A percentile compares a stretch with the other conserved stretches of the same genome.
Evolutionary conservation across 345 rosid species (phyloP).

Genomic region (Populus simonii): DNA sequence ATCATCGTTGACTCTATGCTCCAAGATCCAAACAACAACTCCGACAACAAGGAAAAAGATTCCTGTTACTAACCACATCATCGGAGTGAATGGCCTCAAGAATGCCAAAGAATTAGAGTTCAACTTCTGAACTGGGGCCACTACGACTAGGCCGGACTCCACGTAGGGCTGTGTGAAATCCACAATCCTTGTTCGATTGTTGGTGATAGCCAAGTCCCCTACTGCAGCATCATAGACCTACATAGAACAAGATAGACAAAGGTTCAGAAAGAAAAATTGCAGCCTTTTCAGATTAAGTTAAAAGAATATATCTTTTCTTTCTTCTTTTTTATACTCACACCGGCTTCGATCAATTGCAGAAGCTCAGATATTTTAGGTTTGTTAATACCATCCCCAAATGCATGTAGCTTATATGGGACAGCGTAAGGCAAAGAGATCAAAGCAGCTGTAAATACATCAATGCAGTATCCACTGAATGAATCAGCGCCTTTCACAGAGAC

Average conservation of each 20-base stretch:
- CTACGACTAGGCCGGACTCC: constrained; percentile 20
- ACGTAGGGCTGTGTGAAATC: constrained; percentile 31
- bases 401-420: constrained; percentile 12
- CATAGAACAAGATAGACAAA: not conserved
- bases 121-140: constrained; percentile 20
- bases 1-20: constrained; percentile 29
- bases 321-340: constrained; percentile 1
- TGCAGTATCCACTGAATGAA: constrained; percentile 19
- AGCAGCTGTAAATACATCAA: constrained; percentile 25
- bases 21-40: constrained; percentile 27
- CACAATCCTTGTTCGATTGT: constrained; percentile 19
- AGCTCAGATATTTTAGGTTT: constrained; percentile 12
- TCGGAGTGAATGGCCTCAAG: constrained; percentile 14
- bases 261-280: not conserved
- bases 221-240: constrained; percentile 25
- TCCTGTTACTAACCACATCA: constrained; percentile 15
- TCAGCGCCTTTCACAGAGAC: constrained; percentile 3
- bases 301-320: too few species aligned
- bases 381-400: constrained; percentile 6
- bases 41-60: constrained; percentile 20
- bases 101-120: constrained; percentile 20
- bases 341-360: not conserved
- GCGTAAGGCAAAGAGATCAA: constrained; percentile 9
- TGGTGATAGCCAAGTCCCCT: constrained; percentile 23
- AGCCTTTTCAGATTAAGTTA: too few species aligned